phyloP scores from a whole-genome alignment of 2,329 filamentous ascomycete species.

The Sclerotiophoma versabilis region DNA sequence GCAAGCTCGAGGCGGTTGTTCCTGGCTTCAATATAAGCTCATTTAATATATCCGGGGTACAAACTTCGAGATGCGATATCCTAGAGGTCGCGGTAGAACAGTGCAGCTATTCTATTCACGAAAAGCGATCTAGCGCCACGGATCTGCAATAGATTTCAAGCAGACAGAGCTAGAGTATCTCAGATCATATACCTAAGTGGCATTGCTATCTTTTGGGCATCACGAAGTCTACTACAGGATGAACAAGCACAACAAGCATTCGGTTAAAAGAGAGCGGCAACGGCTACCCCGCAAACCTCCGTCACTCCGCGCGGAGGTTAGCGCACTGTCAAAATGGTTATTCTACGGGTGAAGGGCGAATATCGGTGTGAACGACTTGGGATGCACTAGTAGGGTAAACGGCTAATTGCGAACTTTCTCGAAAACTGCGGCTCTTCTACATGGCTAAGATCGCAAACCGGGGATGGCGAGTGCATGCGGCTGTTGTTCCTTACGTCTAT shows the following conservation, averaged over 20 bases:
- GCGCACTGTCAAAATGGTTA: background rate
- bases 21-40: constrained; percentile 4
- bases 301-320: constrained; percentile 13
- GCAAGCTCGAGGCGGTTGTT: constrained; percentile 1
- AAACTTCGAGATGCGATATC: background rate
- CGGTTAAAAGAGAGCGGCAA: background rate
- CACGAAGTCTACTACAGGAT: background rate
- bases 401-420: constrained; percentile 13
- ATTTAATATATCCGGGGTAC: constrained; percentile 3
- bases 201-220: background rate
- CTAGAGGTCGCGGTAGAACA: background rate
- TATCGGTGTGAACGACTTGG: background rate
- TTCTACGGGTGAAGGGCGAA: background rate
- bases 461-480: background rate
- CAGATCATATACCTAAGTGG: background rate
- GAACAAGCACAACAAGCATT: constrained; percentile 5
- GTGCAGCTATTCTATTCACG: background rate
- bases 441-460: constrained; percentile 8
- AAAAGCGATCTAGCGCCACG: background rate
- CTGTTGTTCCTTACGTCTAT: constrained; percentile 6
- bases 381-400: constrained; percentile 11
- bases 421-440: constrained; percentile 11
- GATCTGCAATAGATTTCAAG: background rate
- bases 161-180: background rate
- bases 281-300: constrained; percentile 12